Percentiles rank a stretch among this genome's conserved stretches.
Evolutionary conservation across 1,284 basidiomycete species (phyloP).

Genomic region (Microbotryomycetes sp.): DNA sequence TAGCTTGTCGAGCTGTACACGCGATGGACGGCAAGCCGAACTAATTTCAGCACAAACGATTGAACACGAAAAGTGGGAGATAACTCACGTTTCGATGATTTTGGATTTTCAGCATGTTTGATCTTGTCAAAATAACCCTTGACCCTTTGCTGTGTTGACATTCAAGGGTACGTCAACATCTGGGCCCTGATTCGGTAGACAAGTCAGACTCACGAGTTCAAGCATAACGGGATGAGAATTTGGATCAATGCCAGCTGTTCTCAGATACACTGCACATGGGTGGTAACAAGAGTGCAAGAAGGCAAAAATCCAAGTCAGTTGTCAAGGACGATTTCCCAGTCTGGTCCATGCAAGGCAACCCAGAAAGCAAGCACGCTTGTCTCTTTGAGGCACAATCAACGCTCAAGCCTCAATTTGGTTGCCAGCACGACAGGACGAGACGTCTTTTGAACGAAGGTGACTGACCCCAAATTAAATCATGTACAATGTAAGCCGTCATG

Average conservation of each 20-base stretch:
- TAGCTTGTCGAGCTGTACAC: slow-evolving; percentile 35
- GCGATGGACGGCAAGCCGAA: not conserved
- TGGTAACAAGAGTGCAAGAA: too few species aligned
- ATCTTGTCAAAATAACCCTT: slow-evolving; percentile 73
- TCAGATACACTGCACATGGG: slow-evolving; percentile 61
- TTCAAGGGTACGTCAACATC: too few species aligned
- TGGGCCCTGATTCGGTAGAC: slow-evolving; percentile 26
- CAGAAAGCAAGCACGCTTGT: too few species aligned
- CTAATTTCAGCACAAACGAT: not conserved
- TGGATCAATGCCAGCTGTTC: slow-evolving; percentile 66
- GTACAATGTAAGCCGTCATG: slow-evolving; percentile 65
- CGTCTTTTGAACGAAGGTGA: slow-evolving; percentile 20
- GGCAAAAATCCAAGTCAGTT: too few species aligned
- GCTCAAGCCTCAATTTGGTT: too few species aligned
- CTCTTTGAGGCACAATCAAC: too few species aligned
- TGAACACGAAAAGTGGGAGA: not conserved
- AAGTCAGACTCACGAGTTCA: slow-evolving; percentile 54
- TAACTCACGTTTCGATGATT: slow-evolving; percentile 50
- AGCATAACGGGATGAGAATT: slow-evolving; percentile 63
- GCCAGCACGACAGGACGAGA: too few species aligned
- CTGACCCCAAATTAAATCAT: slow-evolving; percentile 74
- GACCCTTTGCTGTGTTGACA: slow-evolving; percentile 55
- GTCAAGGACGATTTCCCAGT: too few species aligned
- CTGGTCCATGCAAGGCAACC: too few species aligned
- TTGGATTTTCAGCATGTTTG: slow-evolving; percentile 60